Conservation (phyloP, 2,329 filamentous ascomycete genomes). For the Coniochaeta sp. region DNA sequence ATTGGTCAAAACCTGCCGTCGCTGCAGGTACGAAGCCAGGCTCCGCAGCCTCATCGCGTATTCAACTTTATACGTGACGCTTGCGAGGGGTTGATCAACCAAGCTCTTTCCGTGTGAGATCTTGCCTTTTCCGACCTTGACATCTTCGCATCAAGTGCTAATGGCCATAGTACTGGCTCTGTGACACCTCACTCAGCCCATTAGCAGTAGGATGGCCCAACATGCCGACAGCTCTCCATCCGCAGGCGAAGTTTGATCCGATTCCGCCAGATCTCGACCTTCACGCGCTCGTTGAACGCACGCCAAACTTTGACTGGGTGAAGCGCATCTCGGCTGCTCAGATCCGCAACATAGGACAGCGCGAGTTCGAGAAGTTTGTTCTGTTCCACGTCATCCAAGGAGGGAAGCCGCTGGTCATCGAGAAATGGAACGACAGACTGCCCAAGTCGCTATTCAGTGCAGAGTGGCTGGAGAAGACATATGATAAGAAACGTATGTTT, state of each 20-base stretch:
- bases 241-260: conserved; percentile 85
- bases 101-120: background rate
- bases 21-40: background rate
- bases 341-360: conserved; percentile 67
- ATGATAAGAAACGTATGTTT: conserved; percentile 67
- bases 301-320: conserved; percentile 81
- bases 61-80: background rate
- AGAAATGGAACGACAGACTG: conserved; percentile 73
- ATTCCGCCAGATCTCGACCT: conserved; percentile 82
- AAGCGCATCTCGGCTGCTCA: conserved; percentile 71
- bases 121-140: background rate
- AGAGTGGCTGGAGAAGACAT: conserved; percentile 71
- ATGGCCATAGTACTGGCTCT: background rate
- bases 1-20: background rate
- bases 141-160: background rate
- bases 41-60: background rate
- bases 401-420: conserved; percentile 84
- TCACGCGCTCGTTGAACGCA: conserved; percentile 63
- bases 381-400: conserved; percentile 73
- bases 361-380: conserved; percentile 80
- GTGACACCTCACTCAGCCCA: background rate
- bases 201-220: conserved; percentile 15
- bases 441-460: conserved; percentile 72
- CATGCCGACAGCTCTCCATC: conserved; percentile 70
- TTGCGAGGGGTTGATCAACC: background rate